These are phyloP conservation scores for Aspergillus vadensis DNA, from an alignment of 2,329 filamentous ascomycete genomes.

Conservation along the genomic window DNA sequence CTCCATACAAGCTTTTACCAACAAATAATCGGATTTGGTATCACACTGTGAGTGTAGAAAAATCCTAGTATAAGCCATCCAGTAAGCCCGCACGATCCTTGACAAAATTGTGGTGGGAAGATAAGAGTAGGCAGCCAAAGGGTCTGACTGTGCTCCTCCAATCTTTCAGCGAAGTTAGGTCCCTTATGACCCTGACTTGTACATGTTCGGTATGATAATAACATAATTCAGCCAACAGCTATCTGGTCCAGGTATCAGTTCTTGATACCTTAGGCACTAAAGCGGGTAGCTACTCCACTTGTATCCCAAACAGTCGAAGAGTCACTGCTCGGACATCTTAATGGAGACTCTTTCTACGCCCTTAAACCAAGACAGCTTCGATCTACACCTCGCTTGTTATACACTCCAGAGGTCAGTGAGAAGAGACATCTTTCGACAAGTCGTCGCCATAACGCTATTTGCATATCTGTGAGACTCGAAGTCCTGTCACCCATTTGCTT, in stretches of 20 bases:
- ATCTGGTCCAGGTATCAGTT: background rate
- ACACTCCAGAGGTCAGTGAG: too few species aligned
- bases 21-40: too few species aligned
- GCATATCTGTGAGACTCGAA: background rate
- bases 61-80: too few species aligned
- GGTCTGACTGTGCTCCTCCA: too few species aligned
- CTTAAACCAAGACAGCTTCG: background rate
- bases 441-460: background rate
- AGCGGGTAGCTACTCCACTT: slow-evolving; percentile 13
- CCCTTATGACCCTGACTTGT: too few species aligned
- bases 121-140: too few species aligned
- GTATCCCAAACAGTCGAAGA: slow-evolving; percentile 6
- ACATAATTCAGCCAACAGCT: background rate
- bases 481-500: background rate
- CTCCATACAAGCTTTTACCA: too few species aligned
- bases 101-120: too few species aligned
- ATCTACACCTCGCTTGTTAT: background rate
- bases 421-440: background rate
- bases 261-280: slow-evolving; percentile 14
- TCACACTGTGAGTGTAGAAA: too few species aligned
- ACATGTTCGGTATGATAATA: too few species aligned
- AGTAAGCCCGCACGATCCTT: too few species aligned
- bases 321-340: background rate
- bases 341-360: background rate
- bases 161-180: too few species aligned